Percentiles rank a stretch among this genome's conserved stretches.
Evolutionary conservation across 306 rosid genomes (phyloP).

Genomic region (Vicia faba): DNA sequence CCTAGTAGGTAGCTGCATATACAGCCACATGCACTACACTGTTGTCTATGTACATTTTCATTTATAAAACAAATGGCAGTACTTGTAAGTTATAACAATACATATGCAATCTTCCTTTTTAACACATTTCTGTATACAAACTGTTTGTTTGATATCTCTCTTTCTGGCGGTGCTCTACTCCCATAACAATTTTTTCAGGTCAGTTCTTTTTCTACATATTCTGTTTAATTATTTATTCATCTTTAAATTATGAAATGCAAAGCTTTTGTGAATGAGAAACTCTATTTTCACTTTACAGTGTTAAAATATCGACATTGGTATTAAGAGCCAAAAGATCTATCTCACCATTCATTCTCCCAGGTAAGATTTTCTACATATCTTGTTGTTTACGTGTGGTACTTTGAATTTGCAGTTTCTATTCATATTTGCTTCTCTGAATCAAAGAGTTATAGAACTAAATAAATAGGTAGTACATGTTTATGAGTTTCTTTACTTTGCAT

Average conservation of each 20-base stretch:
- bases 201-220: not conserved
- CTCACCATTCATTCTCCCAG: constrained; percentile 2
- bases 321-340: not conserved
- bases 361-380: not conserved
- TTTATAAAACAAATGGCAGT: not conserved
- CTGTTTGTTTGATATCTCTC: not conserved
- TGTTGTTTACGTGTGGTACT: not conserved
- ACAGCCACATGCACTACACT: not conserved
- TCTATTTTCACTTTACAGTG: not conserved
- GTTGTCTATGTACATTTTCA: not conserved
- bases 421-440: not conserved
- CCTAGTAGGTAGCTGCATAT: not conserved
- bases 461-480: not conserved
- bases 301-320: not conserved
- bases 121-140: not conserved
- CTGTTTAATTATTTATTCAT: not conserved
- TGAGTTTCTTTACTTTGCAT: not conserved
- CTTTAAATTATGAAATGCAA: not conserved
- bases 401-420: not conserved
- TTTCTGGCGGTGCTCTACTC: not conserved
- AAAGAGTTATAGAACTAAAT: not conserved
- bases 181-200: not conserved
- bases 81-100: not conserved
- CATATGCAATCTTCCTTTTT: not conserved
- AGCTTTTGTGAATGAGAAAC: not conserved